Evolutionary conservation across 345 rosid genomes (phyloP).

Genomic region (Murraya paniculata): DNA sequence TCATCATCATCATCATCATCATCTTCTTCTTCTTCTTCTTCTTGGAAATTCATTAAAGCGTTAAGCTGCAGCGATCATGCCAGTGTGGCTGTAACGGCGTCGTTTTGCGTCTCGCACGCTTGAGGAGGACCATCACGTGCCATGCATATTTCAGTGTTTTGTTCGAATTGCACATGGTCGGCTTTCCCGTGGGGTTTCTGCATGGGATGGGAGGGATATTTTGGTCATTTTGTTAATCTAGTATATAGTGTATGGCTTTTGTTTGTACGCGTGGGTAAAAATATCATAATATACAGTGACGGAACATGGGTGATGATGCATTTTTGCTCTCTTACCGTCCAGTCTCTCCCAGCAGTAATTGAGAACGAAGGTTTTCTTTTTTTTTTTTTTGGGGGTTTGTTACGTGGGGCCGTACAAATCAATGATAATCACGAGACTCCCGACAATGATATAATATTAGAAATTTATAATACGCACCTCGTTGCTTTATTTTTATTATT

Average conservation of each 20-base stretch:
- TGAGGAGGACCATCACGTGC: neutral
- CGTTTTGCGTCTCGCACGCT: conserved; percentile 41
- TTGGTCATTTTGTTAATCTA: neutral
- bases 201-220: neutral
- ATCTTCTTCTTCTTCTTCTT: neutral
- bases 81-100: conserved; percentile 52
- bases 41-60: conserved; percentile 55
- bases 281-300: neutral
- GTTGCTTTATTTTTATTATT: neutral
- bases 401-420: conserved; percentile 16
- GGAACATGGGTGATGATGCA: conserved; percentile 19
- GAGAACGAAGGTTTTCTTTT: neutral
- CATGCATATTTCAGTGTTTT: neutral
- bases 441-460: conserved; percentile 33
- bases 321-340: no score
- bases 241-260: no score
- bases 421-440: conserved; percentile 46
- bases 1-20: neutral
- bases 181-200: neutral
- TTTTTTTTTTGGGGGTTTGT: neutral
- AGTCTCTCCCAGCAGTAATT: neutral
- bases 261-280: neutral
- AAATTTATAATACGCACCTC: neutral
- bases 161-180: neutral
- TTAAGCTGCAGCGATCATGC: conserved; percentile 61